Percentiles rank a stretch among this genome's conserved stretches.
Conservation (phyloP, 345 rosid species). For the Eucalyptus sp. region DNA sequence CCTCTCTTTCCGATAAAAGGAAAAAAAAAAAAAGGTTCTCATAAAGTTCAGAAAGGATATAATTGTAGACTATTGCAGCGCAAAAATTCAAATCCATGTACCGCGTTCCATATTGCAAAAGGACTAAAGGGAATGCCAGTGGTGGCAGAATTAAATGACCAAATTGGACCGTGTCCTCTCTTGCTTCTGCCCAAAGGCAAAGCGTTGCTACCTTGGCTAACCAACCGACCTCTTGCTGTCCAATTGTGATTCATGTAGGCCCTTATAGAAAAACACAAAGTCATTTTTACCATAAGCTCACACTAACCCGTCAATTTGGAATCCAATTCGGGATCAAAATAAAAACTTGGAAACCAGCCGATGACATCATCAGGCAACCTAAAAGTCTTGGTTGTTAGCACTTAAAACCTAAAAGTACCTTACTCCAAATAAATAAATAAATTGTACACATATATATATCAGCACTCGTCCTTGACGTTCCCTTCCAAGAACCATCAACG, state of each 20-base stretch:
- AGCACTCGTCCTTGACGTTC: neutral
- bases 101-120: neutral
- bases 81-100: neutral
- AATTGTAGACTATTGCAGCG: neutral
- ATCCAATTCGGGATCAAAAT: neutral
- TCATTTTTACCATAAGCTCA: neutral
- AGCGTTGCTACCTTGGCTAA: neutral
- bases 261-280: neutral
- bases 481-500: neutral
- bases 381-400: neutral
- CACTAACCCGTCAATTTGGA: no score
- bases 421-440: neutral
- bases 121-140: neutral
- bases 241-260: neutral
- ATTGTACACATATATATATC: neutral
- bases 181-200: neutral
- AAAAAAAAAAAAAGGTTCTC: neutral
- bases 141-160: neutral
- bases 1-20: accelerated
- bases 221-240: neutral
- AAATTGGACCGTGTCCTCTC: neutral
- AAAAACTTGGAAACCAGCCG: neutral
- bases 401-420: neutral
- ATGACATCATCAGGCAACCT: neutral
- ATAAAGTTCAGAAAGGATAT: neutral